Evolutionary conservation across 192 early-diverging fungal genomes (phyloP).

Genomic region (Backusella mclennaniae): DNA sequence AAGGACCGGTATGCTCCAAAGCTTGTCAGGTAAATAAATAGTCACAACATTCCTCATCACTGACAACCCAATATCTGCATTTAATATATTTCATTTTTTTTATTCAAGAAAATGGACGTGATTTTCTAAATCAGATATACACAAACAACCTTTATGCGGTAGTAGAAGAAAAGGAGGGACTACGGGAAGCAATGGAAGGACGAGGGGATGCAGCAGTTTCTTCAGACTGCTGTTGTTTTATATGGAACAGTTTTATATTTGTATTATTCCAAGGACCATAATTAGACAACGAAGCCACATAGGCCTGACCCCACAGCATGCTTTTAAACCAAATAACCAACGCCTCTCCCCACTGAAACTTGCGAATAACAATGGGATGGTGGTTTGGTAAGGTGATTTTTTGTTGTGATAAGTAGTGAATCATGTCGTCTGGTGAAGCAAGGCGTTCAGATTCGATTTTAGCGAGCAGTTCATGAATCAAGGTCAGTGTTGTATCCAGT

Average conservation of each 20-base stretch:
- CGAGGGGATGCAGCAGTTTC: background rate
- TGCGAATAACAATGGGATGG: slow-evolving; percentile 52
- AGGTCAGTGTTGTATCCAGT: background rate
- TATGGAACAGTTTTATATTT: slow-evolving; percentile 52
- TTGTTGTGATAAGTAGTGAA: background rate
- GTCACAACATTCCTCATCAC: too few species aligned
- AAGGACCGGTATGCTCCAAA: too few species aligned
- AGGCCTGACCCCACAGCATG: slow-evolving; percentile 68
- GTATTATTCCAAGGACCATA: slow-evolving; percentile 65
- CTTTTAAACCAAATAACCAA: slow-evolving; percentile 65
- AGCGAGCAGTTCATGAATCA: background rate
- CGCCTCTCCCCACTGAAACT: slow-evolving; percentile 55
- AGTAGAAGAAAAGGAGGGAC: background rate
- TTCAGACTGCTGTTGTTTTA: slow-evolving; percentile 26
- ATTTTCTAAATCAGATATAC: too few species aligned
- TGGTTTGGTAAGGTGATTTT: slow-evolving; percentile 7
- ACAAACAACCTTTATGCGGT: background rate
- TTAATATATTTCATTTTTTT: too few species aligned
- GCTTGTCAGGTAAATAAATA: too few species aligned
- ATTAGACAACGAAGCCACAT: slow-evolving; percentile 53
- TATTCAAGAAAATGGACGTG: too few species aligned
- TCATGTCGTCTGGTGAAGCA: background rate
- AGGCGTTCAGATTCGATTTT: background rate
- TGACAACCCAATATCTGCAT: too few species aligned
- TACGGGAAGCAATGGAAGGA: background rate